Evolutionary conservation across 1,139 yeast species (phyloP), one percentile per base, ranked within the genome.

Genomic region (Petasospora rhodanensis): DNA sequence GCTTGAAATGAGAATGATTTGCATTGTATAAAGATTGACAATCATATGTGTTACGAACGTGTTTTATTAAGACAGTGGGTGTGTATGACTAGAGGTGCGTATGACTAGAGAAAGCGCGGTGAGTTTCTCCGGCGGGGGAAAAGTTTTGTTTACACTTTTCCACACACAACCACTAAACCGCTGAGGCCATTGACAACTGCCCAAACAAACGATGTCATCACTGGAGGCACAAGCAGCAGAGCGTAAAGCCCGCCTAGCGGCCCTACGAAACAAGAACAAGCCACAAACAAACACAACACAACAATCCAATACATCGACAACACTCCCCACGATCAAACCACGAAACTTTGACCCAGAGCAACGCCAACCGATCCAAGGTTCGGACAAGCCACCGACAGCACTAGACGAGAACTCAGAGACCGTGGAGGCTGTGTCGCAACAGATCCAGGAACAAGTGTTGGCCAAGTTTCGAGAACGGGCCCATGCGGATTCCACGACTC

Each of bases 201-300:
- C 13, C 7, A 6, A 21, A 21, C 7, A 21, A 16, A 12, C 7
- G 8, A 34, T 16, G 49, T 46, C 58, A 36, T 55, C 65, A 12
- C 40, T 64, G 23, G 62, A 62, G 31, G 47, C 55, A n/a, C 68
- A 62, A 37, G 58, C 66, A 3, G 51, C 47, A 7, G 62, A 55
- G 18, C 52, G 73, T 39, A 64, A 59, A 39, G 59, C 56, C 22
- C 48, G 66, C 26, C 49, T 67, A 7, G 62, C 61, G 3, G 58
- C 55, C 22, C 51, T 67, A 18, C 52, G 65, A 25, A 50, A 50
- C 32, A 51, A 61, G 26, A 54, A 54, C 31, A 41, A 33, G 16
- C 37, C 32, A 12, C 24, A 37, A 11, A 7, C 24, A 15, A 26
- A 10, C 24, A 22, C 19, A 12, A n/a, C n/a, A n/a, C n/a, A n/a